Percentiles rank a stretch among this genome's conserved stretches.
phyloP scores from a whole-genome alignment of 2,329 filamentous ascomycete genomes.

The Sporothrix inflata region DNA sequence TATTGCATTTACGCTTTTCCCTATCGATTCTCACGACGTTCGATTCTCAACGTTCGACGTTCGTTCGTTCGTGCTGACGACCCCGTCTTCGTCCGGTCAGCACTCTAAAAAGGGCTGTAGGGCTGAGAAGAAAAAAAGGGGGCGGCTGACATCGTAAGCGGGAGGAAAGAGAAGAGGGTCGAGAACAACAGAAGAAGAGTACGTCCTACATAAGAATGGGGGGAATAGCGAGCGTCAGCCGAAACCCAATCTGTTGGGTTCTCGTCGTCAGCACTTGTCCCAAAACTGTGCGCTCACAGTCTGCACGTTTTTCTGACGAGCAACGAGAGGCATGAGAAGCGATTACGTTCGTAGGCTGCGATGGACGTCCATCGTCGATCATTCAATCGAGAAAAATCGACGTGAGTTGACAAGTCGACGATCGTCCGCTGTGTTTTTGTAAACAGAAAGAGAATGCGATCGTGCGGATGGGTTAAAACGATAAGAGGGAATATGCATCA shows the following conservation, averaged over 20 bases:
- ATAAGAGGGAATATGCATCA: no score
- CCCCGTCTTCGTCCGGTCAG: neutral
- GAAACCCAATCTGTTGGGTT: neutral
- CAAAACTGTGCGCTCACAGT: neutral
- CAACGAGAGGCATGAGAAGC: no score
- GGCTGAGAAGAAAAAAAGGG: conserved; percentile 7
- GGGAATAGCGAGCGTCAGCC: neutral
- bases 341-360: no score
- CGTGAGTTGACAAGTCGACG: no score
- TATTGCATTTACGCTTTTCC: neutral
- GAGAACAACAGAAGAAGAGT: neutral
- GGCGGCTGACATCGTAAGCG: conserved; percentile 12
- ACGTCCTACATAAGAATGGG: neutral
- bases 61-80: conserved; percentile 12
- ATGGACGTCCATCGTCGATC: no score
- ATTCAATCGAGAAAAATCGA: no score
- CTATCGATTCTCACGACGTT: neutral
- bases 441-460: no score
- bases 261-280: conserved; percentile 1
- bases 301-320: neutral
- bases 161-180: neutral
- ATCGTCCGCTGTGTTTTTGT: no score
- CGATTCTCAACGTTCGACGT: neutral
- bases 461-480: no score
- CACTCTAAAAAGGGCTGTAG: conserved; percentile 23